Evolutionary conservation across 345 rosid genomes (phyloP), one percentile per base, ranked within the genome.

Genomic region (Brassica carinata): DNA sequence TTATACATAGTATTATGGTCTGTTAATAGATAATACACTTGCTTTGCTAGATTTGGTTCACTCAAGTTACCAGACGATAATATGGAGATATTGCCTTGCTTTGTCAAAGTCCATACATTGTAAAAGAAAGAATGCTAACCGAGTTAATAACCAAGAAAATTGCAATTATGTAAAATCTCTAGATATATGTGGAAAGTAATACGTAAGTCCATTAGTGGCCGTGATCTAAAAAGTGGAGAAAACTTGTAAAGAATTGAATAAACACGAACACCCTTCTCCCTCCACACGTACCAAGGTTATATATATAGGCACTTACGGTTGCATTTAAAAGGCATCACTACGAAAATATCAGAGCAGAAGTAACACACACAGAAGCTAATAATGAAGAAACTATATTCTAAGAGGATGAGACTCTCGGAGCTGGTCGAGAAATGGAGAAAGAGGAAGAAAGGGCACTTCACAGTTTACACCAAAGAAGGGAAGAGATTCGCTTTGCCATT

Each of bases 391-490:
- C 36, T 73, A 13, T 71, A 85, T 61, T 77, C 84, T 1, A 84
- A 64, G 72, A 38, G 58, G 64, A 76, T 85, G 0, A 74, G 76
- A 67, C 78, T 67, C 26, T 77, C 82, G 2, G 85, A 81, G 36
- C 69, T 84, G 10, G 55, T 81, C 64, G 85, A 75, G 64, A 85
- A 80, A 64, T 81, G 88, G 86, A 82, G 69, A 26, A 84, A 66
- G 68, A 82, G 77, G 67, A 86, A 84, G 86, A 86, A 76, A 65
- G 91, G 87, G 0, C 83, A 82, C 68, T 86, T 86, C 72, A 76
- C 85, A 14, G 79, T 85, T 3, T 85, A 82, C 77, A 82, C 88
- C 0, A 76, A 30, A 62, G 89, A 86, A 78, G 84, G 85, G 38
- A 85, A 78, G 67, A 84, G 84, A 70, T 88, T 79, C n/a, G 64